A percentile compares a stretch with the other conserved stretches of the same genome.
Conservation (phyloP, 768 basidiomycete genomes). For the Kwoniella dendrophila region DNA sequence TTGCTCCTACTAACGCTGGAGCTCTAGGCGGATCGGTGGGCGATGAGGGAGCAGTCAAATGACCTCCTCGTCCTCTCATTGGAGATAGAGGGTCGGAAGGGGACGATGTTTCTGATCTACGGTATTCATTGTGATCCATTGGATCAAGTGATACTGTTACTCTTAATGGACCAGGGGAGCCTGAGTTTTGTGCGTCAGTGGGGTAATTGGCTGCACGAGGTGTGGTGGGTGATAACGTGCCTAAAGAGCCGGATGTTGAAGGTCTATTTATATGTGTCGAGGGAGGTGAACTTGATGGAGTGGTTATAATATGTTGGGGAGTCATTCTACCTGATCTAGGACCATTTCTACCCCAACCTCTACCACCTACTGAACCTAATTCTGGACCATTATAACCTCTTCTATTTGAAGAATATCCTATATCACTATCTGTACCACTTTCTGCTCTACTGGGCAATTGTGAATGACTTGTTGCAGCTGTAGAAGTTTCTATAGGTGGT, state of each 20-base stretch:
- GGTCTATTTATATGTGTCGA: slow-evolving; percentile 1
- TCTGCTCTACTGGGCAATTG: slow-evolving; percentile 19
- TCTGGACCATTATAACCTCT: slow-evolving; percentile 6
- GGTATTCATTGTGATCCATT: slow-evolving; percentile 17
- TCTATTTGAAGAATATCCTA: neutral
- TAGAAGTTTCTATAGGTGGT: slow-evolving; percentile 48
- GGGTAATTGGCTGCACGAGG: slow-evolving; percentile 19
- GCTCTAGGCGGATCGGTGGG: slow-evolving; percentile 11
- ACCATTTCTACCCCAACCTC: slow-evolving; percentile 24
- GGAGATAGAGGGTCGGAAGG: slow-evolving; percentile 9
- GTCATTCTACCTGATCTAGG: slow-evolving; percentile 18
- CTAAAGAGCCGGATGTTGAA: slow-evolving; percentile 3
- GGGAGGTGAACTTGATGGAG: slow-evolving; percentile 12
- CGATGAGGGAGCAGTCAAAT: slow-evolving; percentile 13
- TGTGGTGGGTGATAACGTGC: slow-evolving; percentile 19
- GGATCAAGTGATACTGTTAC: slow-evolving; percentile 27
- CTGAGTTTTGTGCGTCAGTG: slow-evolving; percentile 9
- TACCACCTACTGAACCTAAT: slow-evolving; percentile 10
- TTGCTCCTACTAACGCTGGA: slow-evolving; percentile 4
- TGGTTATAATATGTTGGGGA: slow-evolving; percentile 15
- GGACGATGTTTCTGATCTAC: slow-evolving; percentile 9
- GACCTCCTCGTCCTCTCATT: slow-evolving; percentile 14
- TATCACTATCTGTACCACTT: slow-evolving; percentile 14
- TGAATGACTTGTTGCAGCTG: slow-evolving; percentile 40
- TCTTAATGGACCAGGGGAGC: slow-evolving; percentile 17